A percentile compares a stretch with the other conserved stretches of the same genome.
Evolutionary conservation across 2,329 filamentous ascomycete species (phyloP).

Genomic region (Stachybotrys echinatus): DNA sequence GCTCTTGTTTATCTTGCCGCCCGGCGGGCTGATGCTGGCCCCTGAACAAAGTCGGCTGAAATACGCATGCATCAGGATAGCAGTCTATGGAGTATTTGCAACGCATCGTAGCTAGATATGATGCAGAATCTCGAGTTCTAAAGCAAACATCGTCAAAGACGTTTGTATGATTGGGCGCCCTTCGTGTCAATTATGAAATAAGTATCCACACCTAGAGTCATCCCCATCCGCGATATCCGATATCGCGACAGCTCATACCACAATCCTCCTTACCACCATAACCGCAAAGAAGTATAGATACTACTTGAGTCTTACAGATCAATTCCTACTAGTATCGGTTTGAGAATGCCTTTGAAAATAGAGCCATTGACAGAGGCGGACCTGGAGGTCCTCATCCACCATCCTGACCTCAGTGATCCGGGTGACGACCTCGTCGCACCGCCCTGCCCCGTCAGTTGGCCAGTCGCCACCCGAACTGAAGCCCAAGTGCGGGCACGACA

Average conservation of each 20-base stretch:
- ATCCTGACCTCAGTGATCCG: neutral
- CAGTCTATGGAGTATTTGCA: too few species aligned
- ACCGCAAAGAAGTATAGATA: too few species aligned
- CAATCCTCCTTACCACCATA: too few species aligned
- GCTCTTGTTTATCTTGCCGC: too few species aligned
- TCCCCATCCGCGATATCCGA: neutral
- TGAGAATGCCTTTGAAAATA: neutral
- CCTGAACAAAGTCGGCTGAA: too few species aligned
- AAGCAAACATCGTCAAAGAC: too few species aligned
- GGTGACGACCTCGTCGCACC: neutral
- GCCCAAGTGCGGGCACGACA: neutral
- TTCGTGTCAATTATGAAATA: neutral
- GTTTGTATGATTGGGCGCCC: neutral
- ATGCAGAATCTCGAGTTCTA: too few species aligned
- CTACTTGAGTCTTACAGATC: too few species aligned
- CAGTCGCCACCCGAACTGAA: neutral
- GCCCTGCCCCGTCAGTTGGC: neutral
- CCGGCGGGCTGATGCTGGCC: too few species aligned
- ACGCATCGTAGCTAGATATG: neutral
- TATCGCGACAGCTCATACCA: neutral
- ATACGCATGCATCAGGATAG: too few species aligned
- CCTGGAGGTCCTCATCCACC: neutral
- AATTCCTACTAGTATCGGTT: too few species aligned
- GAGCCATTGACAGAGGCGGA: neutral
- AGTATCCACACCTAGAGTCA: neutral